phyloP scores from a whole-genome alignment of 495 filamentous ascomycete genomes.

The Daldinia childiae region DNA sequence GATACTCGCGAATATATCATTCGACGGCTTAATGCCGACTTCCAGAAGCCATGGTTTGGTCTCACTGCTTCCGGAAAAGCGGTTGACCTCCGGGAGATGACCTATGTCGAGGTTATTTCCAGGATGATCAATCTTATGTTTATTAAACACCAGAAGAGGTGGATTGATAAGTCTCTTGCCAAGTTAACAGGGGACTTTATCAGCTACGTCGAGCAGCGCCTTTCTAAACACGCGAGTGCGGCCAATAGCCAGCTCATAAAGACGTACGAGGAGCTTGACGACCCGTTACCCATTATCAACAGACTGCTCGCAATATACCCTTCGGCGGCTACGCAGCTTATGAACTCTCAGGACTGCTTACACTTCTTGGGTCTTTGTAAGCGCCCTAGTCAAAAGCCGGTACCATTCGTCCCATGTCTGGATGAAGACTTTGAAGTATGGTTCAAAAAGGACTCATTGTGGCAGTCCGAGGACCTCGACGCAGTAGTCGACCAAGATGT shows the following conservation, averaged over 20 bases:
- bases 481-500: conserved; percentile 87
- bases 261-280: conserved; percentile 75
- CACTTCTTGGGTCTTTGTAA: conserved; percentile 85
- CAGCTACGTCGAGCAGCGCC: conserved; percentile 82
- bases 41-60: conserved; percentile 92
- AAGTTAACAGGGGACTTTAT: conserved; percentile 84
- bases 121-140: conserved; percentile 91
- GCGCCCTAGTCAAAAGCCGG: conserved; percentile 83
- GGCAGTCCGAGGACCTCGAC: conserved; percentile 89
- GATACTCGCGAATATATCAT: conserved; percentile 78
- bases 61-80: conserved; percentile 74
- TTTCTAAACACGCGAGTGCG: conserved; percentile 58
- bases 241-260: conserved; percentile 71
- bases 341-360: conserved; percentile 86
- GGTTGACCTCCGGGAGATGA: conserved; percentile 89
- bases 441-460: conserved; percentile 93
- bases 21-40: conserved; percentile 86
- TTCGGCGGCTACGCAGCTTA: conserved; percentile 73
- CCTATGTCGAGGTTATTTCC: conserved; percentile 79
- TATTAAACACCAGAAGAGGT: conserved; percentile 80
- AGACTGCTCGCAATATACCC: conserved; percentile 74
- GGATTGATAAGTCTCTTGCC: conserved; percentile 80
- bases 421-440: conserved; percentile 90
- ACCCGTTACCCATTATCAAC: conserved; percentile 72
- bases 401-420: conserved; percentile 82